Percentiles rank a stretch among this genome's conserved stretches.
Conservation (phyloP, 2,329 filamentous ascomycete genomes). For the Aspergillus nomiae region DNA sequence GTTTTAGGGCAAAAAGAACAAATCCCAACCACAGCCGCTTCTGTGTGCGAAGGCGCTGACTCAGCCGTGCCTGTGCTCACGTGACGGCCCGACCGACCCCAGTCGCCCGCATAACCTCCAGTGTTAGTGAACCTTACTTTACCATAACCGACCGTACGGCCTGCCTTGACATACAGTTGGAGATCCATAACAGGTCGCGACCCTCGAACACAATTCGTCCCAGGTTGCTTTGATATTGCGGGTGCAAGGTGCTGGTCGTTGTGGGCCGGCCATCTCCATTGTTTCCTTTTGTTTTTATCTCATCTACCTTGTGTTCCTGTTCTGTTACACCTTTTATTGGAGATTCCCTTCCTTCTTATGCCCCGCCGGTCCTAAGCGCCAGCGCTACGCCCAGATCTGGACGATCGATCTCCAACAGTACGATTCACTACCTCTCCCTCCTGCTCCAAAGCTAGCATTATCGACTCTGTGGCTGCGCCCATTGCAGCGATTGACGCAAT, state of each 20-base stretch:
- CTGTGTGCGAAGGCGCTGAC: constrained; percentile 31
- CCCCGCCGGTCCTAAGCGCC: constrained; percentile 44
- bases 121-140: constrained; percentile 8
- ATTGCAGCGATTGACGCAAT: constrained; percentile 14
- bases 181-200: constrained; percentile 19
- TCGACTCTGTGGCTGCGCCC: neutral
- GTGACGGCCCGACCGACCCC: constrained; percentile 4
- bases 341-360: constrained; percentile 22
- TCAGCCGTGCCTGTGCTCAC: neutral
- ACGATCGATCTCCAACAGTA: constrained; percentile 18
- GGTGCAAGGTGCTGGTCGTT: constrained; percentile 17
- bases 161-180: constrained; percentile 5
- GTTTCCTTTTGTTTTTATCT: constrained; percentile 11
- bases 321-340: constrained; percentile 5
- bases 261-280: constrained; percentile 15
- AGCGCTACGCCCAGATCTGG: constrained; percentile 29
- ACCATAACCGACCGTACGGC: constrained; percentile 11
- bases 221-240: constrained; percentile 9
- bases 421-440: constrained; percentile 12
- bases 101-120: constrained; percentile 11
- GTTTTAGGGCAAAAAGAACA: constrained; percentile 37
- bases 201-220: constrained; percentile 10
- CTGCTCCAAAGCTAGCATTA: constrained; percentile 2
- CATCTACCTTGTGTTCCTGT: neutral
- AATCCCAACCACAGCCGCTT: constrained; percentile 33